A percentile compares a stretch with the other conserved stretches of the same genome.
phyloP scores from a whole-genome alignment of 768 basidiomycete genomes.

The Trametes villosa region DNA sequence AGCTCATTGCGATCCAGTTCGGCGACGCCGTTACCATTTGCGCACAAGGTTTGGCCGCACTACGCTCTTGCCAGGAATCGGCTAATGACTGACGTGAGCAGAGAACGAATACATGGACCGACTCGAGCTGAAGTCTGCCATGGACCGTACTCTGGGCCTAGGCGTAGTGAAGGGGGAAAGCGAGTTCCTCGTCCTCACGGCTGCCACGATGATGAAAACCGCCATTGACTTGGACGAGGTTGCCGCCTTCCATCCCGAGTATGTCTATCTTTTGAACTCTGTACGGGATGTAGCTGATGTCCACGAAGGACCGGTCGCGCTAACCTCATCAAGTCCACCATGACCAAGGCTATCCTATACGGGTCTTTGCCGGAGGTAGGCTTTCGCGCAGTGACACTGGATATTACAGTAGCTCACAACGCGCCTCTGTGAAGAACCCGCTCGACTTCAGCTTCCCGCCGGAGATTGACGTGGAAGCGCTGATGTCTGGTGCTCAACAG shows the following conservation, averaged over 20 bases:
- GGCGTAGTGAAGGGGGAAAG: slow-evolving; percentile 57
- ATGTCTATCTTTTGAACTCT: slow-evolving; percentile 29
- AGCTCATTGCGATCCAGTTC: slow-evolving; percentile 66
- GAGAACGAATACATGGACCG: slow-evolving; percentile 75
- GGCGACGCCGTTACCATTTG: slow-evolving; percentile 78
- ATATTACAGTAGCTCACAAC: neutral
- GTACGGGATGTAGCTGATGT: neutral
- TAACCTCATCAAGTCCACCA: slow-evolving; percentile 72
- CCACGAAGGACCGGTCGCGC: slow-evolving; percentile 62
- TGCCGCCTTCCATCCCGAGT: slow-evolving; percentile 66
- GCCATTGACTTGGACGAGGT: slow-evolving; percentile 65
- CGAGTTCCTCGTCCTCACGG: slow-evolving; percentile 63
- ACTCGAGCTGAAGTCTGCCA: slow-evolving; percentile 68
- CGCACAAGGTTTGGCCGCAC: slow-evolving; percentile 53
- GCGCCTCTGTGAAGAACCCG: slow-evolving; percentile 56
- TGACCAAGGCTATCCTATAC: slow-evolving; percentile 85
- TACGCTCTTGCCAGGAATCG: neutral
- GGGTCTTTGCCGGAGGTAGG: slow-evolving; percentile 66
- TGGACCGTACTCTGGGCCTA: slow-evolving; percentile 72
- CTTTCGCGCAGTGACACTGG: neutral
- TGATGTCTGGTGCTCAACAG: slow-evolving; percentile 81
- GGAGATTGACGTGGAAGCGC: slow-evolving; percentile 74
- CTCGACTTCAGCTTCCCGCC: slow-evolving; percentile 82
- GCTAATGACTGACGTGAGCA: slow-evolving; percentile 30
- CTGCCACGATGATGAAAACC: slow-evolving; percentile 71